These are phyloP conservation scores for Fragaria ananassa DNA, from an alignment of 306 rosid species.

Conservation along the genomic window DNA sequence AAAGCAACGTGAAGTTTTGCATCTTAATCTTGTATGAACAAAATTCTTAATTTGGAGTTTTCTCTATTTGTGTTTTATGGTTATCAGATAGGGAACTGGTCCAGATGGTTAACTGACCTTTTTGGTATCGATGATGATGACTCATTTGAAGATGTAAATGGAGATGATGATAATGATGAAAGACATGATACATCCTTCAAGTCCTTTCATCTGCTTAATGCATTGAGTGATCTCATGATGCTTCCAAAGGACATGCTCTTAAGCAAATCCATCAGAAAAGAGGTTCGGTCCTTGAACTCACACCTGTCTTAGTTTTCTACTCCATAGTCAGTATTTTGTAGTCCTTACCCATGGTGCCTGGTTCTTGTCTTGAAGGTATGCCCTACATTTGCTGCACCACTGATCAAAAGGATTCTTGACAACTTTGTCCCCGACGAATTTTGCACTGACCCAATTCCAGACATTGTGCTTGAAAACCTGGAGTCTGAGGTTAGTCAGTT, in stretches of 20 bases:
- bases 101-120: constrained; percentile 82
- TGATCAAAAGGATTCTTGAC: constrained; percentile 73
- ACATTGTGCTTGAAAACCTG: constrained; percentile 61
- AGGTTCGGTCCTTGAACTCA: constrained; percentile 49
- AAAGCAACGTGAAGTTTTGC: constrained; percentile 2
- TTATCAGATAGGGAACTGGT: constrained; percentile 94
- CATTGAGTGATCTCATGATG: constrained; percentile 94
- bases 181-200: constrained; percentile 57
- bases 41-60: neutral
- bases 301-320: constrained; percentile 12
- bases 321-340: constrained; percentile 6
- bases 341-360: constrained; percentile 21
- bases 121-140: constrained; percentile 78
- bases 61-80: constrained; percentile 24
- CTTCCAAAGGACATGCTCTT: constrained; percentile 97
- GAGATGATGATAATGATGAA: constrained; percentile 35
- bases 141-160: constrained; percentile 42
- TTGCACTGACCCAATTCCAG: constrained; percentile 88
- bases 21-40: neutral
- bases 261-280: constrained; percentile 69
- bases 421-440: constrained; percentile 83
- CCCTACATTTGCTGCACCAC: constrained; percentile 67
- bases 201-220: constrained; percentile 82
- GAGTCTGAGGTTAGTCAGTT: constrained; percentile 61
- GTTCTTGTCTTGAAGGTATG: constrained; percentile 66